A percentile compares a stretch with the other conserved stretches of the same genome.
These are phyloP conservation scores for Rhizopus delemar DNA, from an alignment of 371 early-diverging fungal species.

Conservation along the genomic window DNA sequence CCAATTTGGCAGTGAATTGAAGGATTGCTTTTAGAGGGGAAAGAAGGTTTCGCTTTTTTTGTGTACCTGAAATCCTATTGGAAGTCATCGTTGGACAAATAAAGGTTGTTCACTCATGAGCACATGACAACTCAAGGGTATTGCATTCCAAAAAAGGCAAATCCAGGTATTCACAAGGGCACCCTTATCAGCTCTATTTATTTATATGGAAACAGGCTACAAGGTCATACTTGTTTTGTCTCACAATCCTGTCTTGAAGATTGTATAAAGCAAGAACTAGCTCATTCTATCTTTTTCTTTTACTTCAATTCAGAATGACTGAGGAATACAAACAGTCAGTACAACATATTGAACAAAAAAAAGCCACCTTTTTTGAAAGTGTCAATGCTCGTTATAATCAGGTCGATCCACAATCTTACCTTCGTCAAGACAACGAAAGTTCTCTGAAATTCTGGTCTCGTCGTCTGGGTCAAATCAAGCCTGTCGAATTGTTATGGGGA, in stretches of 20 bases:
- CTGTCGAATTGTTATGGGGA: slow-evolving; percentile 51
- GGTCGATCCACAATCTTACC: slow-evolving; percentile 40
- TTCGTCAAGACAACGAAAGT: slow-evolving; percentile 46
- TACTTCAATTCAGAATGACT: background rate
- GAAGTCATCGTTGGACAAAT: background rate
- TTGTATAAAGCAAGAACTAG: background rate
- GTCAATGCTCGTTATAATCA: slow-evolving; percentile 24
- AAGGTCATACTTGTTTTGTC: background rate
- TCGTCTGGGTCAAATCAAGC: slow-evolving; percentile 52
- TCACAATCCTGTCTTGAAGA: background rate
- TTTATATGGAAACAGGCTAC: background rate
- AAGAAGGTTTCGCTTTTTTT: too few species aligned
- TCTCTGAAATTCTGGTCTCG: slow-evolving; percentile 45
- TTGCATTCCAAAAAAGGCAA: background rate
- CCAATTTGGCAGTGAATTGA: too few species aligned
- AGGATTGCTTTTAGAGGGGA: background rate
- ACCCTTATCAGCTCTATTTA: background rate
- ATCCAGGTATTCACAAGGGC: background rate
- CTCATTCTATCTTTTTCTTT: background rate
- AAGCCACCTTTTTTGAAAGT: slow-evolving; percentile 10
- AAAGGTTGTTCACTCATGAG: background rate
- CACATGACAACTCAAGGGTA: background rate
- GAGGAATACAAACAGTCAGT: slow-evolving; percentile 6
- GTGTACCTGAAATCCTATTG: too few species aligned
- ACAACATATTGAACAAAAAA: slow-evolving; percentile 1